Evolutionary conservation across 2,329 filamentous ascomycete genomes (phyloP), one percentile per base, ranked within the genome.

Genomic region (Penicillium capsulatum): DNA sequence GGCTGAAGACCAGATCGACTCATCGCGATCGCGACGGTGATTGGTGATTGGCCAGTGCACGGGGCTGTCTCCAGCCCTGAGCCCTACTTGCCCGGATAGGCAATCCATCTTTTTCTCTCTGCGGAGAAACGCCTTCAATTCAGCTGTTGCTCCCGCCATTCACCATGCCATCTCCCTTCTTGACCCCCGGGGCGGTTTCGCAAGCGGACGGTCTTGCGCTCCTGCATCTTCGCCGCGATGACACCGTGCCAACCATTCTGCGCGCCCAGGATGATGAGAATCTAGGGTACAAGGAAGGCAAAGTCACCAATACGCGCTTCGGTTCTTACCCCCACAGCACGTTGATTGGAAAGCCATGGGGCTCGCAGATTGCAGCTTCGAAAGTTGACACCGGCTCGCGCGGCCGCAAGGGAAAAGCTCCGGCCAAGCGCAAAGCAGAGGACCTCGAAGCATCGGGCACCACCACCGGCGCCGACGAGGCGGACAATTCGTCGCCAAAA

Each of bases 301-400:
- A 81, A 32, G 84, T 88, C 2, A 80, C 90, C 38, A 97, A 95
- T 68, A 98, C 91, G 1, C 82, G 90, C 31, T 98, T 95, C 58
- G 92, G 92, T 34, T 95, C 90, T 0, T 91, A 89, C 45, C 86
- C 86, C 0, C 86, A 91, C 60, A 84, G 78, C 8, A 90, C 86
- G 0, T 68, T 91, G 31, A 76, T 95, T 39, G 74, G 80, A 4
- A 73, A 89, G 38, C 84, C 86, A 29, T 97, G 91, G 91, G 92
- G 92, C 17, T 88, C 86, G 5, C 92, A 97, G 62, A 82, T 97
- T 15, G 77, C 87, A 32, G 92, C 92, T 6, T 95, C 89, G 2
- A 80, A 83, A 20, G 89, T 96, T 40, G 87, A 96, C 58, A 96
- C 90, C 0, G 89, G 90, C 9, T 92, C 88, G n/a, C 75, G 89